These are phyloP conservation scores for Paecilomyces niveus DNA, from an alignment of 2,329 filamentous ascomycete genomes.

Conservation along the genomic window DNA sequence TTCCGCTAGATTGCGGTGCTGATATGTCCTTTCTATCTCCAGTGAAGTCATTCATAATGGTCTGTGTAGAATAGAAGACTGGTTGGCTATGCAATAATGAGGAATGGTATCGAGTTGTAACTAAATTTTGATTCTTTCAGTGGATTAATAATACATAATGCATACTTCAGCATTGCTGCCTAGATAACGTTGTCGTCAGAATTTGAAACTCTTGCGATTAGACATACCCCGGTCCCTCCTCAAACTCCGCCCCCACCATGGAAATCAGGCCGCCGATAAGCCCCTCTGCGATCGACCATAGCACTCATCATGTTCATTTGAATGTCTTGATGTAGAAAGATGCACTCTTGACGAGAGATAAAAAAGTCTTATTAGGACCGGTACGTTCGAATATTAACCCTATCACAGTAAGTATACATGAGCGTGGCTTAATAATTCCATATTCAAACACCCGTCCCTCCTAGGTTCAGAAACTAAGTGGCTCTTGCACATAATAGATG, in stretches of 20 bases:
- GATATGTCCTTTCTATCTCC: neutral
- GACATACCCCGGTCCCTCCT: neutral
- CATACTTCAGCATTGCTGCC: neutral
- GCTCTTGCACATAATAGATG: neutral
- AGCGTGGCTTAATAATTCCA: neutral
- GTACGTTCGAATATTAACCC: neutral
- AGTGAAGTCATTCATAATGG: neutral
- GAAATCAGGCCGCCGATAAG: neutral
- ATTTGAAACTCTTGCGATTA: no score
- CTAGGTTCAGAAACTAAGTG: neutral
- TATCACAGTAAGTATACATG: neutral
- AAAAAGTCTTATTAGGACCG: neutral
- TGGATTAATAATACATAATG: neutral
- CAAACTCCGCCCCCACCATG: neutral
- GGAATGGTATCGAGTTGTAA: neutral
- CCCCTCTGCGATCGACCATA: neutral
- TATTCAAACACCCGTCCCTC: neutral
- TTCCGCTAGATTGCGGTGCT: neutral
- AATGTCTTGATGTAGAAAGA: neutral
- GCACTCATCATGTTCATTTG: neutral
- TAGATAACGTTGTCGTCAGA: neutral
- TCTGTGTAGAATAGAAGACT: neutral
- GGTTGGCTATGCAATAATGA: neutral
- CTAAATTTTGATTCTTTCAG: neutral
- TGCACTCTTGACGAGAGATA: neutral